Percentiles rank a stretch among this genome's conserved stretches.
Evolutionary conservation across 1,284 basidiomycete species (phyloP).

Genomic region (Ustilago vetiveriae): DNA sequence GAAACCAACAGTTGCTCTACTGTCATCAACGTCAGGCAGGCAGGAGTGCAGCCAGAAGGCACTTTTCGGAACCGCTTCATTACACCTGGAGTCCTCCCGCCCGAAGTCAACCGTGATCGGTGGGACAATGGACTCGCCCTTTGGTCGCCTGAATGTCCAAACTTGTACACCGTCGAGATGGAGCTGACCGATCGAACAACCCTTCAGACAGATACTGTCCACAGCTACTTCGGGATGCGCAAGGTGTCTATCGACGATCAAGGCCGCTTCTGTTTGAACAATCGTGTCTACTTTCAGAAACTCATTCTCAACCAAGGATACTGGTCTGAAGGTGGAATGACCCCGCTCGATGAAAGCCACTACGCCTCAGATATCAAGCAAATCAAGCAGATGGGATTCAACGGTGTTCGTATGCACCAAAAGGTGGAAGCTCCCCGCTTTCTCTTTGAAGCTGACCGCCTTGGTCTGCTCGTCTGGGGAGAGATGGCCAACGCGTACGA

Average conservation of each 20-base stretch:
- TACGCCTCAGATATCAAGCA: constrained; percentile 33
- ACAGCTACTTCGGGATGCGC: constrained; percentile 54
- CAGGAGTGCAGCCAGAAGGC: constrained; percentile 21
- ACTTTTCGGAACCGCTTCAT: constrained; percentile 8
- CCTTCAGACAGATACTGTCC: constrained; percentile 12
- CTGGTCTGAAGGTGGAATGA: constrained; percentile 41
- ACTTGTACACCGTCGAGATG: constrained; percentile 36
- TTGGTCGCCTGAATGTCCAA: constrained; percentile 49
- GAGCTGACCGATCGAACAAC: constrained; percentile 1
- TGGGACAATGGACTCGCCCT: constrained; percentile 49
- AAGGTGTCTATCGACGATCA: constrained; percentile 45
- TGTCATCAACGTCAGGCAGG: constrained; percentile 19
- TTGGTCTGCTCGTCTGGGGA: constrained; percentile 51
- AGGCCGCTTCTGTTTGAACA: constrained; percentile 51
- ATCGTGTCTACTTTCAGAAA: constrained; percentile 46
- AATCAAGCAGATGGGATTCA: constrained; percentile 52
- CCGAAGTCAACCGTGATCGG: constrained; percentile 38
- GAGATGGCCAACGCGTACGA: constrained; percentile 56
- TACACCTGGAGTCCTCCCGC: constrained; percentile 18
- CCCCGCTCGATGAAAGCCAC: constrained; percentile 17
- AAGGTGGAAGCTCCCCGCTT: constrained; percentile 42
- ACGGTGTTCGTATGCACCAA: constrained; percentile 50
- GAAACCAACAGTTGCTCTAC: constrained; percentile 22
- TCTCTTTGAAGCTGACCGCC: constrained; percentile 38
- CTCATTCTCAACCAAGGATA: constrained; percentile 54